Base-by-base conservation (phyloP, 148 eudicot species). In the Pharnaceum exiguum region DNA sequence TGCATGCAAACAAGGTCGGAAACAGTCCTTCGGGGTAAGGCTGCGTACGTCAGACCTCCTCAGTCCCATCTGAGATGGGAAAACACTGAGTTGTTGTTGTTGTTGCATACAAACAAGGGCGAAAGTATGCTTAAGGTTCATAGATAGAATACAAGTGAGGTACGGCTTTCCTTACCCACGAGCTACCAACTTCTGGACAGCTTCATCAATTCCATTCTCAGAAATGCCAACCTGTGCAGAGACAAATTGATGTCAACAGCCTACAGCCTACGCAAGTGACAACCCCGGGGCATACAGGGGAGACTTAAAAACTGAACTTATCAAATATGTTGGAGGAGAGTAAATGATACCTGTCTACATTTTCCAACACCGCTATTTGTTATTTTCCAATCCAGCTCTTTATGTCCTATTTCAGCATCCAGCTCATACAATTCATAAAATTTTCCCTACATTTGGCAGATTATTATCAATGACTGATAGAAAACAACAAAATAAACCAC, bases 371-470 rank as follows among this genome's bases (percentile, higher is more conserved):
- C 99, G 73, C 96, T 93, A 28, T 75, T 30, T 30, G 99, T 93
- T 46, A 93, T 73, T 76, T 86, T 93, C 99, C 99, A 93, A 59
- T 93, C 99, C 61, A 93, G 94, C 75, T 93, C 99, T 73, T 73
- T 88, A 53, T 93, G 99, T 40, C 99, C 99, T 75, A 93, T 79
- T 63, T 93, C 96, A 65, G 99, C 99, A 78, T 93, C 99, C 44
- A 93, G 48, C 67, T 93, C 99, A 77, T 93, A 93, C n/a, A 93
- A 89, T 72, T 93, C 96, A 60, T 89, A 93, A 29, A 93, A 93
- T 53, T 89, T 89, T 38, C 99, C 99, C 99, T 93, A 52, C 49
- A 60, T 42, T 18, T 38, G 3, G n/a, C n/a, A n/a, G n/a, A n/a
- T n/a, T n/a, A n/a, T n/a, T n/a, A n/a, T n/a, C n/a, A n/a, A n/a